Base-by-base conservation (phyloP, 2,329 filamentous ascomycete species). In the Colletotrichum sojae region DNA sequence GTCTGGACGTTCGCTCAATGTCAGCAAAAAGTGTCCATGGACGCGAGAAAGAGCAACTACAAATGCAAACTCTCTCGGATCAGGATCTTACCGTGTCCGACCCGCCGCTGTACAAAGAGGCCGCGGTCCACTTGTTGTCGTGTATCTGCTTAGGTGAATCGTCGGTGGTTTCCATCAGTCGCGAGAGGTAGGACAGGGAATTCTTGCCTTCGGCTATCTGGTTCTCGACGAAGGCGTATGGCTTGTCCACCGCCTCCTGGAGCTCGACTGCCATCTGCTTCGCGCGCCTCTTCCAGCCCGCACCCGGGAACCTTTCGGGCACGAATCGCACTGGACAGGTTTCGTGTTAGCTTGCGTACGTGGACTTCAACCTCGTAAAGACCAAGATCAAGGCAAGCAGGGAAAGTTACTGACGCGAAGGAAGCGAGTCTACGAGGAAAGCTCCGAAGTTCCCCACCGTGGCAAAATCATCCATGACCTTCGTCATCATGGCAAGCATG, bases 221-320 rank as follows among this genome's bases (percentile, higher is more conserved):
- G 20, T 61, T 18, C 25, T 71, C 85, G 8, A 73, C 72, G 4
- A 73, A 73, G 2, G 40, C 31, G 20, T 71, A 73, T 0, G 69
- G 66, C 27, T 12, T 63, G 5, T 73, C 66, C 1, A 51, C 40
- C 1, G 65, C 39, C 12, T 64, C 63, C 1, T 4, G 13, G 2
- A 67, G n/a, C 2, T 65, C 63, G 18, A 20, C 31, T 15, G 61
- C 36, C 53, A 59, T 70, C 20, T 65, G 25, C 22, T 58, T 46
- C 8, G 70, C 71, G 4, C 51, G 27, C 13, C 57, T 49, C 54
- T 73, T 67, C 48, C 70, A 73, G 6, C 45, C 65, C 0, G 71
- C 43, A 0, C 70, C 71, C 3, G 72, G 72, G 9, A 71, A 57
- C 71, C 71, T 71, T 5, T 53, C 46, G 1, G 72, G 72, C 6